These are phyloP conservation scores for Dunaliella sp. DNA, from an alignment of 139 green algal species.

Conservation along the genomic window DNA sequence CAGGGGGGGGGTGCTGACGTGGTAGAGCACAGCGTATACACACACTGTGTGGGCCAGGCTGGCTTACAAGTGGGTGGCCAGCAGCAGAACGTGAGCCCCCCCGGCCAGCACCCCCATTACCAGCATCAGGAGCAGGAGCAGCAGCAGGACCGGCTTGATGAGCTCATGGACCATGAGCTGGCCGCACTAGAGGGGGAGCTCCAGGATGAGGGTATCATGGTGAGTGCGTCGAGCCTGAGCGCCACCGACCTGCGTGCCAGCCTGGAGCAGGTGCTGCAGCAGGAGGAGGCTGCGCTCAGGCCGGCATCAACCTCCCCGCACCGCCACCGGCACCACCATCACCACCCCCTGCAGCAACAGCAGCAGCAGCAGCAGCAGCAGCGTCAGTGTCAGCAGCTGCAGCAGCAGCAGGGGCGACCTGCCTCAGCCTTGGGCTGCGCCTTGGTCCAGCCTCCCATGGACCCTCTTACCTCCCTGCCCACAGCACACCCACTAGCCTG, in stretches of 20 bases:
- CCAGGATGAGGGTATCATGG: background rate
- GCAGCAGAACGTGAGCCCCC: no score
- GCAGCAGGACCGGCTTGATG: background rate
- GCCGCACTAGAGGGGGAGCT: background rate
- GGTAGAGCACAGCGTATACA: no score
- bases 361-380: background rate
- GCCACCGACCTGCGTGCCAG: background rate
- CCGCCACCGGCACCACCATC: background rate
- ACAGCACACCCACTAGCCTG: no score
- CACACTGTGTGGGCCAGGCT: no score
- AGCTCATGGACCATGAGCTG: constrained; percentile 13
- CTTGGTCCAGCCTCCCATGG: no score
- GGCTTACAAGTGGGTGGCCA: no score
- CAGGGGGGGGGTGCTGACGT: no score
- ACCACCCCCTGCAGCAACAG: background rate
- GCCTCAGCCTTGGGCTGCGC: no score
- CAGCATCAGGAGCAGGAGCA: constrained; percentile 13
- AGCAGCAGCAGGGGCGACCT: background rate
- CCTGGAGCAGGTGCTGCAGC: background rate
- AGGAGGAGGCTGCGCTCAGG: no score
- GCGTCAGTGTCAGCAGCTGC: background rate
- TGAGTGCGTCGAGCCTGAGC: background rate
- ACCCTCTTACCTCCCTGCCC: no score
- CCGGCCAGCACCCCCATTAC: constrained; percentile 20
- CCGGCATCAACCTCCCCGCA: background rate